These are phyloP conservation scores for Xanthoconium separans DNA, from an alignment of 1,284 basidiomycete genomes.

Conservation along the genomic window DNA sequence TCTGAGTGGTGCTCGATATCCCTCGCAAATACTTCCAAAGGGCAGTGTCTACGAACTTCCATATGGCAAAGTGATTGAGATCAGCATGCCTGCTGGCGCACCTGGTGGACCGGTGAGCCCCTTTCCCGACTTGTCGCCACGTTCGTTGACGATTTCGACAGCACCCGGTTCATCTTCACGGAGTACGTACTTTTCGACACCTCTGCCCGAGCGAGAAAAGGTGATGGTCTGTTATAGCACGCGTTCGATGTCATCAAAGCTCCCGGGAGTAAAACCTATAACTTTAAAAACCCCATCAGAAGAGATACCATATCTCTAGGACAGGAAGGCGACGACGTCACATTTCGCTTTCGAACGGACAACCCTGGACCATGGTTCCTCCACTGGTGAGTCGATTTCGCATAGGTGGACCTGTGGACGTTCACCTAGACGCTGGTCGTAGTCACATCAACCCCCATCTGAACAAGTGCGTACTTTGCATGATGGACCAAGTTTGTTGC, in stretches of 20 bases:
- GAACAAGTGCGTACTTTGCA: constrained; percentile 15
- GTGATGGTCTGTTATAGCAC: constrained; percentile 26
- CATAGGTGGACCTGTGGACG: background rate
- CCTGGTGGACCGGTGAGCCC: constrained; percentile 34
- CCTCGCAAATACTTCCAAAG: constrained; percentile 38
- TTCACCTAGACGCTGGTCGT: constrained; percentile 16
- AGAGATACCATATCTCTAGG: constrained; percentile 21
- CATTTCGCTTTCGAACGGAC: constrained; percentile 30
- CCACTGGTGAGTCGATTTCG: constrained; percentile 20
- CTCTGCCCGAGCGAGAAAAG: background rate
- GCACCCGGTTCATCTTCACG: constrained; percentile 30
- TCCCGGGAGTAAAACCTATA: constrained; percentile 20
- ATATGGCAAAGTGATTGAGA: constrained; percentile 35
- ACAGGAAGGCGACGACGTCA: constrained; percentile 27
- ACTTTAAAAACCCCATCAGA: constrained; percentile 27
- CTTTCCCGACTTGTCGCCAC: background rate
- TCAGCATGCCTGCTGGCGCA: constrained; percentile 31
- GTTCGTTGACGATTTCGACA: constrained; percentile 3
- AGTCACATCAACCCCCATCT: constrained; percentile 33
- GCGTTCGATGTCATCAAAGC: constrained; percentile 33
- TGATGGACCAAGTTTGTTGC: background rate
- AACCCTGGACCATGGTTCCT: constrained; percentile 32
- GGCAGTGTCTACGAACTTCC: constrained; percentile 37
- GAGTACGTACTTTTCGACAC: constrained; percentile 15
- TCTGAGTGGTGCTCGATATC: constrained; percentile 37